Conservation (phyloP, 2,329 filamentous ascomycete species). For the Furcasterigmium sp. region DNA sequence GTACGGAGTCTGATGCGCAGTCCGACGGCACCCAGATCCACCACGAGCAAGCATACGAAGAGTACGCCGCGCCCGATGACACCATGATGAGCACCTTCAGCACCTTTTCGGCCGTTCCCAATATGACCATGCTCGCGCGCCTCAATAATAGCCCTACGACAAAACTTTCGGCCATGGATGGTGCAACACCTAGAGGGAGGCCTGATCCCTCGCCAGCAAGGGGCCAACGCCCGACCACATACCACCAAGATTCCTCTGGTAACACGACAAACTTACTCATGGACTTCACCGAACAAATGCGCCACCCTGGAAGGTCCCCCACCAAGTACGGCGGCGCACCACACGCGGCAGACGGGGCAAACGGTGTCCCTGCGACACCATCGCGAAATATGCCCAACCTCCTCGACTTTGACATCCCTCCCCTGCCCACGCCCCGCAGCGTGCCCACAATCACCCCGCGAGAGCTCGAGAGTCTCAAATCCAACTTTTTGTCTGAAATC, state of each 20-base stretch:
- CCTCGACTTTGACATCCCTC: constrained; percentile 90
- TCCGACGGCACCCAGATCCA: constrained; percentile 2
- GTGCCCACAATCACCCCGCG: constrained; percentile 86
- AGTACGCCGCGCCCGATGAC: constrained; percentile 55
- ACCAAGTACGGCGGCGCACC: constrained; percentile 20
- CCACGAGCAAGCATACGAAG: constrained; percentile 3
- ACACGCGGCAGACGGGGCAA: background rate
- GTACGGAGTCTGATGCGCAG: constrained; percentile 20
- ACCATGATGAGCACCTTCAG: constrained; percentile 80
- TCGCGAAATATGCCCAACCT: constrained; percentile 59
- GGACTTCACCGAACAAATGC: constrained; percentile 78
- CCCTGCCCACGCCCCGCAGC: constrained; percentile 84
- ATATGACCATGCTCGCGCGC: constrained; percentile 77
- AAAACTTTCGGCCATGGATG: constrained; percentile 29
- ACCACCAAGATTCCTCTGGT: constrained; percentile 37
- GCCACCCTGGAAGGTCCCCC: constrained; percentile 41
- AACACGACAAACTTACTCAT: constrained; percentile 74
- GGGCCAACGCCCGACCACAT: constrained; percentile 25
- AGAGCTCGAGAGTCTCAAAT: constrained; percentile 90
- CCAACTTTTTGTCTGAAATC: constrained; percentile 84
- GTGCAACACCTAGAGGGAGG: constrained; percentile 31
- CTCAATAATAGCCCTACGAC: constrained; percentile 62
- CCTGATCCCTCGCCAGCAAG: constrained; percentile 27
- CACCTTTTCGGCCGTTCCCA: constrained; percentile 82
- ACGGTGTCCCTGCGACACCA: constrained; percentile 32